Evolutionary conservation across 2,329 filamentous ascomycete species (phyloP), one percentile per base, ranked within the genome.

Genomic region (Aspergillus sp.): DNA sequence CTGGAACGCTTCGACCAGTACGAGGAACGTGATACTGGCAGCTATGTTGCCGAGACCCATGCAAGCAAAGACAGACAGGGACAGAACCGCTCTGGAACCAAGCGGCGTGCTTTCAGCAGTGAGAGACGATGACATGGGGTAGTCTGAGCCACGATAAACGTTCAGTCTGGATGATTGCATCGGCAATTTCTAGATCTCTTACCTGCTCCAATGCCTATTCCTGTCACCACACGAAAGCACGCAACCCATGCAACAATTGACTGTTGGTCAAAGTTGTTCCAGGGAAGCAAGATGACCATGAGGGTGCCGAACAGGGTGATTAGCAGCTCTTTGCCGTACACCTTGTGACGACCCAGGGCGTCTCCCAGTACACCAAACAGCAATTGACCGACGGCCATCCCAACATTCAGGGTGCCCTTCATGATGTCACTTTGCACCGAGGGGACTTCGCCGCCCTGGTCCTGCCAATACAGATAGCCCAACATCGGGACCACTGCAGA

Each of bases 31-130:
- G 19, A 68, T 60, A 17, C 65, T 63, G 3, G 64, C 65, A 7
- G 60, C 48, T 19, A 62, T 61, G 27, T 65, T 67, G 11, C 65
- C 66, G 6, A 67, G 48, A 21, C 65, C 65, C 19, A 67, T 66
- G 23, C 58, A 60, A 1, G 64, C 58, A 31, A 68, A 68, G 17
- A 68, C 62, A 1, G 60, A 56, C 56, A 66, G 39, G 3, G 65
- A 57, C n/a, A 62, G 62, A 3, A 52, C 21, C 23, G 50, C 50
- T 6, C 50, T 37, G n/a, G 39, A 31, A 4, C 50, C 50, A 23
- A 52, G 24, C 2, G 50, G 39, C 3, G 23, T 17, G 21, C 44
- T 43, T 43, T 52, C 50, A n/a, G 39, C 50, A 0, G 50, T 44
- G 14, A 52, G 23, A 2, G 50, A 24, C 4, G 50, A 52, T 6